A percentile compares a stretch with the other conserved stretches of the same genome.
phyloP scores from a whole-genome alignment of 2,329 filamentous ascomycete genomes.

The Beauveria scarabaeidicola region DNA sequence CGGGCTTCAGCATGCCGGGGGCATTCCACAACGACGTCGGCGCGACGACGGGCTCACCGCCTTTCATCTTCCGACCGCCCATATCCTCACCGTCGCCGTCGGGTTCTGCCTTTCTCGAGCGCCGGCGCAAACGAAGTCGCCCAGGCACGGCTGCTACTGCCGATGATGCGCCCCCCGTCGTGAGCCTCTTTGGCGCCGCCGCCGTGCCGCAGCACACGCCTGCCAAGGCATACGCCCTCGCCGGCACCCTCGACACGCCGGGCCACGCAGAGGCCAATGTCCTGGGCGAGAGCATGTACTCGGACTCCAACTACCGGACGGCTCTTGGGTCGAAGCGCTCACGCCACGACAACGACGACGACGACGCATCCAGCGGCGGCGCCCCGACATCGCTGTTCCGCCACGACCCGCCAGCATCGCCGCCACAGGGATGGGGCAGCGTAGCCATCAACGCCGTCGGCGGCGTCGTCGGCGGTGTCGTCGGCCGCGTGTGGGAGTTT shows the following conservation, averaged over 20 bases:
- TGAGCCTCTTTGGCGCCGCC: conserved; percentile 16
- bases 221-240: conserved; percentile 36
- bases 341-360: conserved; percentile 27
- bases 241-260: conserved; percentile 45
- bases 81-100: conserved; percentile 29
- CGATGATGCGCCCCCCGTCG: not conserved
- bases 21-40: conserved; percentile 20
- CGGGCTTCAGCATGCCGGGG: conserved; percentile 26
- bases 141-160: conserved; percentile 17
- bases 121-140: conserved; percentile 37
- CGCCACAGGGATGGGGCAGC: conserved; percentile 43
- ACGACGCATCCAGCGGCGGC: conserved; percentile 21
- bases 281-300: conserved; percentile 48
- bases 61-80: conserved; percentile 40
- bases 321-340: conserved; percentile 40
- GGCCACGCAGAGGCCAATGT: conserved; percentile 25
- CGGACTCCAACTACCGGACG: conserved; percentile 47
- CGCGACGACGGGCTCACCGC: conserved; percentile 20
- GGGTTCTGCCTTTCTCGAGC: conserved; percentile 29
- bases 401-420: conserved; percentile 21
- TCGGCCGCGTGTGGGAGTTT: conserved; percentile 77
- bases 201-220: conserved; percentile 14
- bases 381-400: conserved; percentile 25
- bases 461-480: conserved; percentile 43
- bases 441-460: conserved; percentile 51